Base-by-base conservation (phyloP, 2,329 filamentous ascomycete genomes). In the Pseudocercospora cruenta region DNA sequence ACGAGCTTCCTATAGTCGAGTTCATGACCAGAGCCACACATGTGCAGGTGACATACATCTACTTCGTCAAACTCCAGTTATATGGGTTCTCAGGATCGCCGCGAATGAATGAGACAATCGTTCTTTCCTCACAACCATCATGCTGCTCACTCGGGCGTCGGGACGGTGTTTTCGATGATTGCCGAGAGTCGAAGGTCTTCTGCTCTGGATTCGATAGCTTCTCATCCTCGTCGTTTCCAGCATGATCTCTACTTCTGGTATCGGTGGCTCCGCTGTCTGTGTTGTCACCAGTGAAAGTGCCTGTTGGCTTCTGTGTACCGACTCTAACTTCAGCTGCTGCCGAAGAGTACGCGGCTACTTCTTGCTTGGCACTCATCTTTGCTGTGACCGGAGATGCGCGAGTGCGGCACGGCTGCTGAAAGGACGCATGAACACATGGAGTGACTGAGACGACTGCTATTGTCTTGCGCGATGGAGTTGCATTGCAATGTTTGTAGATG, bases 11-110 rank as follows among this genome's bases (percentile, higher is more conserved):
- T 78, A 91, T 86, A 9, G 89, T 91, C 26, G 85, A 88, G 76
- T 92, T 92, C 74, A 90, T 81, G 51, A 91, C 88, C 61, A 85
- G 82, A 68, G 85, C 75, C 78, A 88, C 86, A 1, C 84, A 84
- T 0, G 85, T 82, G 26, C 86, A 72, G 1, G 89, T 73, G 5
- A 91, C 82, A 43, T 80, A 78, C 1, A 78, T 69, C 73, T 91
- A 91, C 71, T 82, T 86, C 58, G 45, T 58, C 24, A 58, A 43
- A 26, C 53, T 59, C 79, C 80, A 83, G 60, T 82, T 81, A 63
- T 81, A 79, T 1, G 81, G 81, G 60, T 81, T 78, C 0, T 75
- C 75, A 14, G 76, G 77, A 67, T 83, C 81, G 22, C 75, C 76
- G 36, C 77, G 73, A 26, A 70, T 72, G 66, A 82, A 83, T 1